Evolutionary conservation across 345 rosid species (phyloP), one percentile per base, ranked within the genome.

Genomic region (Passiflora organensis): DNA sequence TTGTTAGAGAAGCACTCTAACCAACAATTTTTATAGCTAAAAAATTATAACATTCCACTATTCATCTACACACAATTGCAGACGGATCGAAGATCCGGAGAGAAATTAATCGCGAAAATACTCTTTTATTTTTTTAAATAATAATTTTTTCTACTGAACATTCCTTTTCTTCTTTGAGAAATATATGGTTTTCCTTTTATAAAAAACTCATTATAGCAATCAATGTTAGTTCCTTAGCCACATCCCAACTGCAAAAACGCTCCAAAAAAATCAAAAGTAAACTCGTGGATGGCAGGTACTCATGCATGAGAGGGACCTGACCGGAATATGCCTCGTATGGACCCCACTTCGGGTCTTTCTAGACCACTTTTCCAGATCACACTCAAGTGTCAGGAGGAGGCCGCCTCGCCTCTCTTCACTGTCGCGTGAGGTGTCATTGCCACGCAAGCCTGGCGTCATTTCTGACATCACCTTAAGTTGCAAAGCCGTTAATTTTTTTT

Each of bases 291-390:
- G 58, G 28, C 47, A 36, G 24, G 17, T 24, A 18, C n/a, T 13
- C 12, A 6, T 46, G 60, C 9, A n/a, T 1, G 44, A 36, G 47
- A 2, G 43, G 43, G 43, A 39, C 43, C 69, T 32, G 69, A 63
- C 61, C 45, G 51, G 56, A 49, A 42, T n/a, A 34, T 53, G 52
- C 45, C 56, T 49, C 42, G 32, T n/a, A 34, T 53, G 52, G 64
- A 43, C 41, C 66, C 60, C 47, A 46, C 51, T 53, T 38, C 23
- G 57, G 59, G 68, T 55, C 55, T 55, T 28, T 53, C 50, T 21
- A 62, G 32, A 24, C 59, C 66, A 32, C 59, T 44, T 63, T 63
- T 42, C n/a, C 20, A 23, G 23, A 50, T 16, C 16, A 53, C 32
- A 56, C 50, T 64, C 62, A 28, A 65, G 37, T 48, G 32, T 4